phyloP scores from a whole-genome alignment of 495 filamentous ascomycete species.

The Penicillium manginii region DNA sequence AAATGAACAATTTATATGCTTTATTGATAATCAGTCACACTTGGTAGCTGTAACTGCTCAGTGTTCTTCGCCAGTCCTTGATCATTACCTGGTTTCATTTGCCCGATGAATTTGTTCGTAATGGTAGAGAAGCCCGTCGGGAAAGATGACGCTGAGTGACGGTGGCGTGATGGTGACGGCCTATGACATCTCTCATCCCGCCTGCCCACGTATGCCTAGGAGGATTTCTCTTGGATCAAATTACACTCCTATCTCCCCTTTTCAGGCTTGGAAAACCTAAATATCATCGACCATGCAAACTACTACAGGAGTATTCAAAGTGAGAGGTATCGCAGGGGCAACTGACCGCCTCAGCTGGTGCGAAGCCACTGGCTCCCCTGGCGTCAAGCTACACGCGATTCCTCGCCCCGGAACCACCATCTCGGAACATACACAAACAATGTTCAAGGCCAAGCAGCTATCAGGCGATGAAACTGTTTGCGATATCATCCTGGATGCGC shows the following conservation, averaged over 20 bases:
- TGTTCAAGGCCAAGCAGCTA: neutral
- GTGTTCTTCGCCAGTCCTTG: neutral
- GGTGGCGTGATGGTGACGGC: no score
- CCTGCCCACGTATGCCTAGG: no score
- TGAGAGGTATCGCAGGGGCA: neutral
- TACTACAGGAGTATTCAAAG: neutral
- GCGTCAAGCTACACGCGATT: neutral
- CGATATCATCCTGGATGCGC: neutral
- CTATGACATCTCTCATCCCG: no score
- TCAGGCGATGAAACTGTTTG: neutral
- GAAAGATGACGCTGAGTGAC: no score
- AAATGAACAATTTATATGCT: neutral
- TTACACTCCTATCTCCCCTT: neutral
- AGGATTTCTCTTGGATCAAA: no score
- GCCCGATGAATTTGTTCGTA: no score
- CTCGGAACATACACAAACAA: neutral
- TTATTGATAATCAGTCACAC: neutral
- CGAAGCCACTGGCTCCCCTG: neutral
- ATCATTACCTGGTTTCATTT: neutral
- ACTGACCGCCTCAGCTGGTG: neutral
- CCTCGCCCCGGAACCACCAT: neutral
- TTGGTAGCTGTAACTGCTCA: neutral
- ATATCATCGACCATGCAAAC: neutral
- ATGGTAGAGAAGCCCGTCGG: no score
- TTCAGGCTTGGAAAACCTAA: neutral